Base-by-base conservation (phyloP, 352 stramenopile species). In the Globisporangium nodosum region DNA sequence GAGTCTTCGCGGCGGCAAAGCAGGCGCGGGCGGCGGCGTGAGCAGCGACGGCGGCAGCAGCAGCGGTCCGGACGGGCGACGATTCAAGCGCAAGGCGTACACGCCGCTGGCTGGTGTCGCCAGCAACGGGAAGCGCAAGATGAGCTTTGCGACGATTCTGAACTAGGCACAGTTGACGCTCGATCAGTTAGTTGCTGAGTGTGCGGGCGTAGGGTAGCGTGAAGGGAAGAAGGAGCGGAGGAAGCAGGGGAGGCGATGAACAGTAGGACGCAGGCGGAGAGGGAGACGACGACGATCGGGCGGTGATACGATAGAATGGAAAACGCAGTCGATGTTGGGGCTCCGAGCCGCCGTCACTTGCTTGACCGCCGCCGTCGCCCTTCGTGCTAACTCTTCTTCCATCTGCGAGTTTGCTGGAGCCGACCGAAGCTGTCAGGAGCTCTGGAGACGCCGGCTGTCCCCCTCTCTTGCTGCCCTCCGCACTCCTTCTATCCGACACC, bases 131-230 rank as follows among this genome's bases (percentile, higher is more conserved):
- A 93, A 90, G 75, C 79, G 85, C 66, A 94, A 94, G 68, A 94
- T 94, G 85, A 92, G 83, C 54, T 84, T 94, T 47, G 85, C 85
- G 18, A 87, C 83, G 48, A 92, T 94, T 73, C 76, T 94, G 56
- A 94, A 94, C 70, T 94, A 81, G 16, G 18, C n/a, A 15, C 31
- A 37, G 33, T 11, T 6, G 33, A 37, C 33, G 33, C 33, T 6
- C 33, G 33, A 37, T 43, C 37, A 5, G 37, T 43, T 16, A 15
- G 11, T 5, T 43, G 12, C 8, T 43, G 37, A 18, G 13, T 43
- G 37, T 43, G 5, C 33, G 33, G 33, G 33, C 33, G 33, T 37
- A 37, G 33, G 9, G 33, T 37, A 37, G 33, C 33, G 5, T 30
- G 8, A 15, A 48, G 7, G 18, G n/a, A 40, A 37, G 18, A 11